These are phyloP conservation scores for Eucalyptus curtisii DNA, from an alignment of 345 rosid genomes.

Conservation along the genomic window DNA sequence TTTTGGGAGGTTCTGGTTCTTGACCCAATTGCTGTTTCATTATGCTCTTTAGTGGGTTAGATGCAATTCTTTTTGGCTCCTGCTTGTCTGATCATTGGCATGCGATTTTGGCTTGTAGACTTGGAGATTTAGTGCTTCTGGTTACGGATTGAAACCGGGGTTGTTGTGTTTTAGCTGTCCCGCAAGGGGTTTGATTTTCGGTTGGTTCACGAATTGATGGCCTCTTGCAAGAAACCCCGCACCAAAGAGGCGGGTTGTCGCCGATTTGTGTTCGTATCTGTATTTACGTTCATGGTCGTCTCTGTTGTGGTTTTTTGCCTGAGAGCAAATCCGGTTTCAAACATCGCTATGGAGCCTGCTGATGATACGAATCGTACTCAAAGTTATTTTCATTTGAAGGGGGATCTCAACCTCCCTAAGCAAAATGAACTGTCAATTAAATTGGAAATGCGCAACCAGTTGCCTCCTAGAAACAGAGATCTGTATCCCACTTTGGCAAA, in stretches of 20 bases:
- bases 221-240: slow-evolving; percentile 46
- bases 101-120: not conserved
- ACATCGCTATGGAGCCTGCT: slow-evolving; percentile 5
- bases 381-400: not conserved
- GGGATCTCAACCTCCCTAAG: slow-evolving; percentile 35
- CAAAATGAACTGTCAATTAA: slow-evolving; percentile 39
- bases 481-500: slow-evolving; percentile 55
- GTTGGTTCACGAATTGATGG: slow-evolving; percentile 25
- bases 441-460: slow-evolving; percentile 46
- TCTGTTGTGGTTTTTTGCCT: slow-evolving; percentile 37
- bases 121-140: not conserved
- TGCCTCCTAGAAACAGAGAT: slow-evolving; percentile 64
- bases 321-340: slow-evolving; percentile 18
- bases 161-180: not conserved
- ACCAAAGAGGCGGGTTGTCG: slow-evolving; percentile 37
- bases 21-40: not conserved
- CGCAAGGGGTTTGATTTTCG: not conserved
- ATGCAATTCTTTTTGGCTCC: not conserved
- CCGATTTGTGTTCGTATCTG: slow-evolving; percentile 33
- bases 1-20: not conserved
- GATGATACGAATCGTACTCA: not conserved
- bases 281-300: slow-evolving; percentile 41
- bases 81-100: not conserved
- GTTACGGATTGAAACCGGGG: not conserved
- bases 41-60: not conserved